Percentiles rank a stretch among this genome's conserved stretches.
Evolutionary conservation across 2,329 filamentous ascomycete species (phyloP).

Genomic region (Coleophoma crateriformis): DNA sequence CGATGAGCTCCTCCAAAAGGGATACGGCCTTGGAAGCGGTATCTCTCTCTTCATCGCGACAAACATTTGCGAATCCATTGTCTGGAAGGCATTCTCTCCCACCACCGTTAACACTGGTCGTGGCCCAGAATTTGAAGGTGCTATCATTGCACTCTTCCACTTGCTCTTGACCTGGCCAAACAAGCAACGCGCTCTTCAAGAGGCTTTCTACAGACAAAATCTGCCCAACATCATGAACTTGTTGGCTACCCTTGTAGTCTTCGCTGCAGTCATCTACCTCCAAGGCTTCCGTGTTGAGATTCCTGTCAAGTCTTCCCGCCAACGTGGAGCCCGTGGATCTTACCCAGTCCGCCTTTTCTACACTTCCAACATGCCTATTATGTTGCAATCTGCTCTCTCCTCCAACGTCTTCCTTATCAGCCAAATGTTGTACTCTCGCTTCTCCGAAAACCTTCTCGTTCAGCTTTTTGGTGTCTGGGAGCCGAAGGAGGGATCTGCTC

Average conservation of each 20-base stretch:
- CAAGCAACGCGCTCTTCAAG: conserved; percentile 97
- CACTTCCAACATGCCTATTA: conserved; percentile 99
- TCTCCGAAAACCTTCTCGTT: conserved; percentile 97
- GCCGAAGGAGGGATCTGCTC: conserved; percentile 89
- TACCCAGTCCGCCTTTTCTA: conserved; percentile 99
- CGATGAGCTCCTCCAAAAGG: conserved; percentile 98
- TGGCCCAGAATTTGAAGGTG: conserved; percentile 98
- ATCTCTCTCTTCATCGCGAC: conserved; percentile 99
- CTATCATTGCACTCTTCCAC: conserved; percentile 96
- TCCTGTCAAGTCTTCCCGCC: conserved; percentile 97
- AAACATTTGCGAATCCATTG: conserved; percentile 99
- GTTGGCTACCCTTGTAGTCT: conserved; percentile 85
- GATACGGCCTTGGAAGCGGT: conserved; percentile 95
- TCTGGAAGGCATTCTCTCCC: conserved; percentile 99
- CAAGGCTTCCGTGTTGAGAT: conserved; percentile 99
- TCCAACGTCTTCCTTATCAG: conserved; percentile 99
- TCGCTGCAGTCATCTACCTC: conserved; percentile 97
- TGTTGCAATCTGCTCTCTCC: conserved; percentile 97
- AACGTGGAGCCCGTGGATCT: conserved; percentile 96
- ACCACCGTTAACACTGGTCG: conserved; percentile 99
- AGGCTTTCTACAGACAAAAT: conserved; percentile 99
- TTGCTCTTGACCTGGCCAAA: conserved; percentile 97
- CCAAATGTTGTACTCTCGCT: conserved; percentile 98
- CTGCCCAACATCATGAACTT: conserved; percentile 99
- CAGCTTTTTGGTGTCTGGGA: conserved; percentile 98